Base-by-base conservation (phyloP, 164 flowering plant genomes). In the Berberis thunbergii region DNA sequence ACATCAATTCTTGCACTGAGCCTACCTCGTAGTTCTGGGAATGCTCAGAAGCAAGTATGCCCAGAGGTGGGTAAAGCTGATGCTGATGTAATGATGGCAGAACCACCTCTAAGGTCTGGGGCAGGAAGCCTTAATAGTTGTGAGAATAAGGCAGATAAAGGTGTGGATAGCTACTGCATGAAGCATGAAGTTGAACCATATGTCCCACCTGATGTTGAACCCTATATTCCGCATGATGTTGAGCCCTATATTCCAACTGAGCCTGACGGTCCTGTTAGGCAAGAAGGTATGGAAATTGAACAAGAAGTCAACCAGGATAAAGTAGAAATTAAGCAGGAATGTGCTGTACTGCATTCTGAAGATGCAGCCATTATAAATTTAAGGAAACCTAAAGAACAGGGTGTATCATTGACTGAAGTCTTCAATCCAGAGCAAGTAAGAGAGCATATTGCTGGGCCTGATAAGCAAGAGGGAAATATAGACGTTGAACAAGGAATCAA, bases 351-450 rank as follows among this genome's bases (percentile, higher is more conserved):
- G 60, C 75, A 86, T 61, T 52, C 72, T 60, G 96, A 89, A 61
- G 66, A 65, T 62, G 68, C 71, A 1, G 57, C 64, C 58, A 82
- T 71, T 63, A 77, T 88, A 54, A 94, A 87, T 74, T 86, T 91
- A 63, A 95, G 88, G 63, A 94, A 94, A 77, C 91, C 97, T 64
- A 88, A 86, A 74, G 79, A 90, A 66, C 88, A 87, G 72, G 98
- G 97, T 43, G 97, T 94, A 1, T 94, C 98, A 60, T 61, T 94
- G 78, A 91, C 85, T 63, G 98, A 94, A 78, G 62, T 94, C 65
- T 94, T 94, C 60, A 94, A 97, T 40, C 98, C 97, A 3, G 98
- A 94, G 75, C 97, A 94, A 85, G 76, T 94, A 44, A 78, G 86
- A 69, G 87, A 78, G 74, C 98, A 26, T 26, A 26, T 26, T 26